Percentiles rank a stretch among this genome's conserved stretches.
phyloP scores from a whole-genome alignment of 2,329 filamentous ascomycete genomes.

The Calonectria leucothoes region DNA sequence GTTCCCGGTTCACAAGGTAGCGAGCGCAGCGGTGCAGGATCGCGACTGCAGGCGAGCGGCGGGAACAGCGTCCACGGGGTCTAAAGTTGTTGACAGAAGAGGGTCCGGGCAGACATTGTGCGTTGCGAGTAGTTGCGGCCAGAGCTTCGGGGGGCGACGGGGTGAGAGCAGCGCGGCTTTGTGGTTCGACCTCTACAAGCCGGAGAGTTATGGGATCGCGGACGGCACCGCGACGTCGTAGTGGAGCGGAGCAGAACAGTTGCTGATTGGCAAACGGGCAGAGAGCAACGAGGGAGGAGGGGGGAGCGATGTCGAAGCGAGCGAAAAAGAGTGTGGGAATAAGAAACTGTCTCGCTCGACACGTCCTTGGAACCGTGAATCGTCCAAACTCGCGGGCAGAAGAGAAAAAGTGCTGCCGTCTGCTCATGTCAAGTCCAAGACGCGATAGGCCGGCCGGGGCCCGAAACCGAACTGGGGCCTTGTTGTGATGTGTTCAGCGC shows the following conservation, averaged over 20 bases:
- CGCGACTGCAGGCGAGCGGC: background rate
- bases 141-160: background rate
- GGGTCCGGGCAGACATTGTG: constrained; percentile 13
- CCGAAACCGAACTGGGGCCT: constrained; percentile 4
- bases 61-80: constrained; percentile 14
- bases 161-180: background rate
- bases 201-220: constrained; percentile 14
- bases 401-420: background rate
- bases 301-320: background rate
- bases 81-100: constrained; percentile 9
- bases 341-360: background rate
- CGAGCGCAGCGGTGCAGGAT: background rate
- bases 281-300: background rate
- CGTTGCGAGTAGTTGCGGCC: constrained; percentile 1
- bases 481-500: constrained; percentile 19
- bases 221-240: constrained; percentile 18
- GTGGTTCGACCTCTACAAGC: constrained; percentile 18
- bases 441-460: constrained; percentile 14
- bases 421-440: constrained; percentile 14
- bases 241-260: constrained; percentile 12
- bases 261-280: background rate
- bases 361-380: background rate
- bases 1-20: constrained; percentile 16
- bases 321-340: background rate
- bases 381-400: background rate